phyloP scores from a whole-genome alignment of 805 yeast genomes.

The Candida alai region DNA sequence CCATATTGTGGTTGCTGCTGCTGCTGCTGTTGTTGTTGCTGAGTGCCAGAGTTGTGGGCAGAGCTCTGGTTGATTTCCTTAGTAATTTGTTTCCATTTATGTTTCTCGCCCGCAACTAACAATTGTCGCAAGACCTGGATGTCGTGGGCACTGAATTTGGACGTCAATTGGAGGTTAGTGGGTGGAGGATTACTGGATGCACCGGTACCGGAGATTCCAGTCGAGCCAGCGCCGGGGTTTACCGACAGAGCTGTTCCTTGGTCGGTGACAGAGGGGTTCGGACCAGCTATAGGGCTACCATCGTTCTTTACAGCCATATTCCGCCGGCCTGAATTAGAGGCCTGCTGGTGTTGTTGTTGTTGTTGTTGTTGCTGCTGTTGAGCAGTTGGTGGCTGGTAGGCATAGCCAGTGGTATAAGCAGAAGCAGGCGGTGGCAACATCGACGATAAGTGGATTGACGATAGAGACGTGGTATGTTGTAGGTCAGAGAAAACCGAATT shows the following conservation, averaged over 20 bases:
- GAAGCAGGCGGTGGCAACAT: constrained; percentile 5
- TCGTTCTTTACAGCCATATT: too few relatives aligned
- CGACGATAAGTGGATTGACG: constrained; percentile 1
- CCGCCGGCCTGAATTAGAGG: too few relatives aligned
- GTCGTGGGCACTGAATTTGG: constrained; percentile 42
- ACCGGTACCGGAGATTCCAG: constrained; percentile 9
- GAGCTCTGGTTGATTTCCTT: constrained; percentile 24
- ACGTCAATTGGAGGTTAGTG: constrained; percentile 8
- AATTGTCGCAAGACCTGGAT: constrained; percentile 43
- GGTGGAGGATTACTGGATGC: constrained; percentile 9
- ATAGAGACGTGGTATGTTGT: neutral
- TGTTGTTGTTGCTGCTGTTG: constrained; percentile 6
- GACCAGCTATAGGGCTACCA: constrained; percentile 1
- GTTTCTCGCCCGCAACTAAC: constrained; percentile 49
- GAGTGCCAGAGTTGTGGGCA: constrained; percentile 6
- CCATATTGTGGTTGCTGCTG: constrained; percentile 2
- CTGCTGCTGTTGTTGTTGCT: constrained; percentile 2
- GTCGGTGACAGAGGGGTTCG: constrained; percentile 1
- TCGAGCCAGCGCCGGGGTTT: constrained; percentile 1
- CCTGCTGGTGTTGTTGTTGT: constrained; percentile 7
- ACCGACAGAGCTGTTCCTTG: constrained; percentile 1
- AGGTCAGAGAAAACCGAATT: constrained; percentile 2
- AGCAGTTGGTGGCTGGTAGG: constrained; percentile 2
- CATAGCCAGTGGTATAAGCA: constrained; percentile 1
- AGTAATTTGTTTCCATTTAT: constrained; percentile 59